Conservation (phyloP, 1,284 basidiomycete species). For the Trametes hirsuta region DNA sequence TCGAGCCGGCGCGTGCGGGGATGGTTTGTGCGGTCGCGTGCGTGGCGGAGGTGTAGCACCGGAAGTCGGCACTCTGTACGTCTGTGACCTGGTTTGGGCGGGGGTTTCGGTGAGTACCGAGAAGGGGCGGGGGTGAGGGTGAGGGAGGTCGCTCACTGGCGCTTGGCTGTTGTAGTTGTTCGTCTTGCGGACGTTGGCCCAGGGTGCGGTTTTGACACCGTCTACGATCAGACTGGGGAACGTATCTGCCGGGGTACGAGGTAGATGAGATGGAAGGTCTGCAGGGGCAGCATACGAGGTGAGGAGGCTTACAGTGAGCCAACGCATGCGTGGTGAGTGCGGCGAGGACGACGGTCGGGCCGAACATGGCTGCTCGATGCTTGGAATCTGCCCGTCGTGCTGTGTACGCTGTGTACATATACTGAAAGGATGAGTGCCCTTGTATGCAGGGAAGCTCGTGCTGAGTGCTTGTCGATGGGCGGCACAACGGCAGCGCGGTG, state of each 20-base stretch:
- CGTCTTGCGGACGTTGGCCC: constrained; percentile 48
- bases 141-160: constrained; percentile 34
- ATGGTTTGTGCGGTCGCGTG: constrained; percentile 38
- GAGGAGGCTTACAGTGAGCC: constrained; percentile 11
- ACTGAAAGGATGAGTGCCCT: not conserved
- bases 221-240: constrained; percentile 32
- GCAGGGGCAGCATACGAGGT: no score
- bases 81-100: constrained; percentile 42
- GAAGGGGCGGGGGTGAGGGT: no score
- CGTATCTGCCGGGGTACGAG: constrained; percentile 22
- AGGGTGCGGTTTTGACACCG: constrained; percentile 29
- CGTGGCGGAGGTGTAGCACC: constrained; percentile 48
- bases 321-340: constrained; percentile 6
- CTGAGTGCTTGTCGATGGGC: no score
- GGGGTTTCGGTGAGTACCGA: not conserved
- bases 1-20: constrained; percentile 41
- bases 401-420: not conserved
- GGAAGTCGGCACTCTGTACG: constrained; percentile 46
- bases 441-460: not conserved
- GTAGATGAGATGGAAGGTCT: not conserved
- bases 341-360: constrained; percentile 4
- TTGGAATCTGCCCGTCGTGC: not conserved
- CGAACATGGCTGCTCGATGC: constrained; percentile 4
- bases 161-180: constrained; percentile 45
- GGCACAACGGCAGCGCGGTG: no score